Conservation (phyloP, 768 basidiomycete species). For the Pleurotus tuoliensis region DNA sequence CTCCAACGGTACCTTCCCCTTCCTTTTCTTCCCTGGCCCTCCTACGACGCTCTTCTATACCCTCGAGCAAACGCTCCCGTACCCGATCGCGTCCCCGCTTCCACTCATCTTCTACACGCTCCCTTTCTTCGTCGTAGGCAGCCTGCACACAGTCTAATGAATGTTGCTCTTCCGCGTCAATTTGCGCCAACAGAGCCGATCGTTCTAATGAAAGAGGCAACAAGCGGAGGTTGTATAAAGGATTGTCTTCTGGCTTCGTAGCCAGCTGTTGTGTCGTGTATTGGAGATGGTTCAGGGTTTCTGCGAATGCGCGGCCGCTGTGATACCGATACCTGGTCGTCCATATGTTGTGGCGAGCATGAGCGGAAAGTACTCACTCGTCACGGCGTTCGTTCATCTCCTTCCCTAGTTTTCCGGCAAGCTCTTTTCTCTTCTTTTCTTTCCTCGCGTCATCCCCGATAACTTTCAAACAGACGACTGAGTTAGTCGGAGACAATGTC, state of each 20-base stretch:
- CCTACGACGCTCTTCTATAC: slow-evolving; percentile 77
- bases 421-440: slow-evolving; percentile 66
- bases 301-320: slow-evolving; percentile 60
- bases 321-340: background rate
- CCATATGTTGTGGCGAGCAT: background rate
- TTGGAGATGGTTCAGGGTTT: slow-evolving; percentile 60
- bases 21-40: slow-evolving; percentile 86
- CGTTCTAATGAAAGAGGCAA: slow-evolving; percentile 75
- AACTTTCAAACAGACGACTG: slow-evolving; percentile 7
- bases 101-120: slow-evolving; percentile 82
- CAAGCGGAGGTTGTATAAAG: slow-evolving; percentile 66
- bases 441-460: slow-evolving; percentile 44
- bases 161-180: slow-evolving; percentile 64
- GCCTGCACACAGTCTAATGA: slow-evolving; percentile 62
- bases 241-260: slow-evolving; percentile 61
- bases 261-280: slow-evolving; percentile 58
- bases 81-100: slow-evolving; percentile 70
- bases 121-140: slow-evolving; percentile 75
- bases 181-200: slow-evolving; percentile 65
- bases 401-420: slow-evolving; percentile 66
- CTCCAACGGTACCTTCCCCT: slow-evolving; percentile 76
- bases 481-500: slow-evolving; percentile 1
- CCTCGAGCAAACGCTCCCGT: slow-evolving; percentile 73
- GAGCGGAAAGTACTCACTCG: slow-evolving; percentile 46
- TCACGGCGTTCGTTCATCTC: slow-evolving; percentile 73